Base-by-base conservation (phyloP, 768 basidiomycete species). In the Coprinopsis strossmayeri region DNA sequence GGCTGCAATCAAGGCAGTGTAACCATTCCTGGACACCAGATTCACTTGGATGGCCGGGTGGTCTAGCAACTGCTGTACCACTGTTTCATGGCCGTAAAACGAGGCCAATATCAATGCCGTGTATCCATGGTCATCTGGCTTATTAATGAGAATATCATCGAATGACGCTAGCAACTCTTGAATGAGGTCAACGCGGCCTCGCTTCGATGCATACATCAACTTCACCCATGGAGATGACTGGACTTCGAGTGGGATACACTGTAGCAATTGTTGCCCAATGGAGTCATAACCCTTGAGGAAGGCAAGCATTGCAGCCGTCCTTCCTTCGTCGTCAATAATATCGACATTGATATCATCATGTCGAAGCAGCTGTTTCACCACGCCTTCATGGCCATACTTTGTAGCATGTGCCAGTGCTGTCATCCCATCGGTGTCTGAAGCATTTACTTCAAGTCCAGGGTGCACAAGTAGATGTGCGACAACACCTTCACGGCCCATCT, bases 331-430 rank as follows among this genome's bases (percentile, higher is more conserved):
- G 37, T 38, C 37, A 9, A 18, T 18, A 38, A 18, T 7, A 18
- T 38, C 18, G 12, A 18, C 37, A 38, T 38, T 18, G 12, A 38
- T 20, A 18, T 7, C 37, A 7, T 9, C 5, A 7, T 5, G 10
- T 18, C 18, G 11, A 7, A 38, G 18, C 9, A 38, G 37, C 37
- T 12, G 12, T 5, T 18, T 38, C 7, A 49, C 48, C 48, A 49
- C 41, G 12, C n/a, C 26, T 11, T 28, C 40, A n/a, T 30, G 38
- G 18, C 48, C 39, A 10, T 34, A 32, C 27, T 32, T 41, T 30
- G 37, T 42, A 4, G 48, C 39, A 27, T 34, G 20, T 40, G 43
- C 43, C 27, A 49, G 40, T 5, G 48, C 38, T 1, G 48, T 49
- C 9, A 25, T 28, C 3, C 48, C 48, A 4, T 43, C 30, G 3